These are phyloP conservation scores for Narthecium ossifragum DNA, from an alignment of 106 monocot genomes.

Conservation along the genomic window DNA sequence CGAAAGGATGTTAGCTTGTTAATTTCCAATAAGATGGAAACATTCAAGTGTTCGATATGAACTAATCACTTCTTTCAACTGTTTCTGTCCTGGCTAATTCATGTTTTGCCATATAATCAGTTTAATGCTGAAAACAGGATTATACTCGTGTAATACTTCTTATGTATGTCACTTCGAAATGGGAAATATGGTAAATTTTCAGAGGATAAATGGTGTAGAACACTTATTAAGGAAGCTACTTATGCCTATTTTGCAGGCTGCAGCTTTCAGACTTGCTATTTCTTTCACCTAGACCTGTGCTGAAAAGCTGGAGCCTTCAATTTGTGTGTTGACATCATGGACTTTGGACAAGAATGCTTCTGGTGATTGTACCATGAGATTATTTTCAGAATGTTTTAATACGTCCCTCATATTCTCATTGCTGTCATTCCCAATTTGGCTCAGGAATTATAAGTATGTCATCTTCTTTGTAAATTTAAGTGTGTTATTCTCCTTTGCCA, in stretches of 20 bases:
- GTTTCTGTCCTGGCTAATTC: too few species aligned
- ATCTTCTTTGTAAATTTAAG: background rate
- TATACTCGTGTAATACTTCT: background rate
- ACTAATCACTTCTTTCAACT: too few species aligned
- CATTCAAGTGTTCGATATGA: too few species aligned
- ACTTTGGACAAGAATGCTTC: slow-evolving; percentile 42
- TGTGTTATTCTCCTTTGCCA: background rate
- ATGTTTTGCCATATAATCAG: background rate
- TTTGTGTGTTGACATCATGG: slow-evolving; percentile 48
- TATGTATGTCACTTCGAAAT: background rate
- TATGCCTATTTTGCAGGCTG: slow-evolving; percentile 41
- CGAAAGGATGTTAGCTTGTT: too few species aligned
- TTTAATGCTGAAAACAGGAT: background rate
- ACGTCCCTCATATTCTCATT: slow-evolving; percentile 65
- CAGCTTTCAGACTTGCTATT: slow-evolving; percentile 65
- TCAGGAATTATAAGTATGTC: slow-evolving; percentile 69
- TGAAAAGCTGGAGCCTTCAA: slow-evolving; percentile 47
- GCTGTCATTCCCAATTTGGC: slow-evolving; percentile 66
- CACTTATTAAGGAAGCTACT: too few species aligned
- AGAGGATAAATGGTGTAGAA: too few species aligned
- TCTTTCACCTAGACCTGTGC: slow-evolving; percentile 58
- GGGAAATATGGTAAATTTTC: too few species aligned
- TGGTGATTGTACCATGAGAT: slow-evolving; percentile 49
- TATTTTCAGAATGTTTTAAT: slow-evolving; percentile 57
- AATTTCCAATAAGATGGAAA: too few species aligned